Evolutionary conservation across 257 asterid genomes (phyloP).

Genomic region (Anisodus tanguticus): DNA sequence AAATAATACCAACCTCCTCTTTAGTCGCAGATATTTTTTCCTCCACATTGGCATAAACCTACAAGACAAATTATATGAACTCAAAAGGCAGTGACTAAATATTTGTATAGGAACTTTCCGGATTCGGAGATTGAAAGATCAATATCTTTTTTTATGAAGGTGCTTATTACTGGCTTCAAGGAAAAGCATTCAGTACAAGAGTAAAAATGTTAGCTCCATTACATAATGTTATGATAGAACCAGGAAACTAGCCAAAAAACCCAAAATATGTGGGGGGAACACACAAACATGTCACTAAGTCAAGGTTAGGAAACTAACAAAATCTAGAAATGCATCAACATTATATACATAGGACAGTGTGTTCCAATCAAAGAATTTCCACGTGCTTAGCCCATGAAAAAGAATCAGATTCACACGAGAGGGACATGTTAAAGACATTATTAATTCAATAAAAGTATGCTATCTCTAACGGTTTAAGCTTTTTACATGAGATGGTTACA

Average conservation of each 20-base stretch:
- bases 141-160: background rate
- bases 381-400: conserved; percentile 2
- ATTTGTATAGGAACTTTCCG: background rate
- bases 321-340: background rate
- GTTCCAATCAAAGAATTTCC: background rate
- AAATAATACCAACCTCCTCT: conserved; percentile 69
- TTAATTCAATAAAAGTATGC: background rate
- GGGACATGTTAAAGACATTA: too few relatives aligned
- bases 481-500: too few relatives aligned
- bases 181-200: background rate
- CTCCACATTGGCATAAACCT: conserved; percentile 85
- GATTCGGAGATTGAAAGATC: background rate
- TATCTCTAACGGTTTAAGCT: conserved; percentile 1
- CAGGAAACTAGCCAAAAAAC: background rate
- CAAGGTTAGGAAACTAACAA: conserved; percentile 16
- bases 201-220: background rate
- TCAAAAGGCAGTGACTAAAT: conserved; percentile 31
- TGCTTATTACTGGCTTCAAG: background rate
- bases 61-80: conserved; percentile 32
- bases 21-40: conserved; percentile 82
- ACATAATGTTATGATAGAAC: background rate
- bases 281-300: background rate
- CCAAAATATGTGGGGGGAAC: background rate
- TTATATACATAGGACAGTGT: background rate
- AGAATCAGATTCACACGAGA: background rate